phyloP scores from a whole-genome alignment of 768 basidiomycete genomes.

The Cystofilobasidium capitatum region DNA sequence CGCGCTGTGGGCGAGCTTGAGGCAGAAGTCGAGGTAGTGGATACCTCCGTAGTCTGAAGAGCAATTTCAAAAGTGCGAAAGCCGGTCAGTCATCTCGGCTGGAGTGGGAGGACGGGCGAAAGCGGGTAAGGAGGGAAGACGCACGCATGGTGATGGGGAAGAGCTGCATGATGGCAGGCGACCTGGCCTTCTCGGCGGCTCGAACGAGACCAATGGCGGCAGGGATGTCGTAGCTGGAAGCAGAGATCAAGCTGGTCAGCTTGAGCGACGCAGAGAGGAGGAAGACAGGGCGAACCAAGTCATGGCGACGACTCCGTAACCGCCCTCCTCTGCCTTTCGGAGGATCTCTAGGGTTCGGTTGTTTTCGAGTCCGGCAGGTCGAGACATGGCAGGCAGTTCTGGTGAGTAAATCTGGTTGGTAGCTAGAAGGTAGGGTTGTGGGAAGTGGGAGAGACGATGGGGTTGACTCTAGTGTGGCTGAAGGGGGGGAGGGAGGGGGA shows the following conservation, averaged over 20 bases:
- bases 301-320: slow-evolving; percentile 36
- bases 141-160: slow-evolving; percentile 37
- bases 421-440: neutral
- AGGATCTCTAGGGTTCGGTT: slow-evolving; percentile 39
- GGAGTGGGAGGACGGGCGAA: neutral
- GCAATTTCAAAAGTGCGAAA: neutral
- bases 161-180: slow-evolving; percentile 38
- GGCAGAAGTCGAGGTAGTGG: slow-evolving; percentile 9
- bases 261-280: neutral
- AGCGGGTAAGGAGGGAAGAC: neutral
- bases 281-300: slow-evolving; percentile 5
- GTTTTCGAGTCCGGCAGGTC: slow-evolving; percentile 11
- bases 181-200: slow-evolving; percentile 37
- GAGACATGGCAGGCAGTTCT: neutral
- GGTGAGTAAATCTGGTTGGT: neutral
- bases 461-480: too few relatives aligned
- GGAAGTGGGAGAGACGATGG: neutral
- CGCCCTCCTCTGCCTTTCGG: slow-evolving; percentile 35
- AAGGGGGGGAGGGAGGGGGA: too few relatives aligned
- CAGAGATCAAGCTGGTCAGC: too few relatives aligned
- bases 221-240: slow-evolving; percentile 35
- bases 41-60: neutral
- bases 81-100: neutral
- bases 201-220: slow-evolving; percentile 37
- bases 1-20: slow-evolving; percentile 35